These are phyloP conservation scores for Termitomyces sp. DNA, from an alignment of 768 basidiomycete species.

Conservation along the genomic window DNA sequence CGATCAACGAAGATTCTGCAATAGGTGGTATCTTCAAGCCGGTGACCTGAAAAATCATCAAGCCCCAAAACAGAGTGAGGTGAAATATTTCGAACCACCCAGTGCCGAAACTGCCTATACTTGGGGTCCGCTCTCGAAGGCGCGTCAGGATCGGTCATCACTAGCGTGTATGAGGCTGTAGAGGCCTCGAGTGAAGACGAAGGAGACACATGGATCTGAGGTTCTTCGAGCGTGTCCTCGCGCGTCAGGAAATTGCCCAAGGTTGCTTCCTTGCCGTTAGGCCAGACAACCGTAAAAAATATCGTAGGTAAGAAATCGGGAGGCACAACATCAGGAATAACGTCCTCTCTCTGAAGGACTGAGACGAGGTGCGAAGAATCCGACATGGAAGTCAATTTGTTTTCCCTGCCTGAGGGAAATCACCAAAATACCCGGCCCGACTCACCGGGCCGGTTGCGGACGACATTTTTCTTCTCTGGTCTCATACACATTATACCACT, in stretches of 20 bases:
- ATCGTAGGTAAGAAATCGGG: conserved; percentile 32
- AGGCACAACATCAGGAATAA: conserved; percentile 47
- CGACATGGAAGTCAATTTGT: neutral
- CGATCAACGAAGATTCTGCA: conserved; percentile 26
- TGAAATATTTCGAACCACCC: conserved; percentile 34
- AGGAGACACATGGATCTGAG: conserved; percentile 42
- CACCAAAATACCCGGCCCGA: neutral
- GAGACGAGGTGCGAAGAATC: conserved; percentile 21
- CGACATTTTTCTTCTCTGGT: too few relatives aligned
- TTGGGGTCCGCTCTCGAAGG: conserved; percentile 46
- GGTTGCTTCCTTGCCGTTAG: conserved; percentile 31
- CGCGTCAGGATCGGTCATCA: conserved; percentile 59
- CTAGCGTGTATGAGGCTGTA: conserved; percentile 40
- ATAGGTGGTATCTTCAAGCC: conserved; percentile 28
- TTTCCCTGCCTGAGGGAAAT: too few relatives aligned
- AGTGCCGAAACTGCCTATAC: conserved; percentile 52
- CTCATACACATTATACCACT: too few relatives aligned
- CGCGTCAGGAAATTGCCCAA: conserved; percentile 27
- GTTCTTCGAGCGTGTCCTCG: conserved; percentile 43
- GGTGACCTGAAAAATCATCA: conserved; percentile 24
- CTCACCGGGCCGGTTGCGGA: neutral
- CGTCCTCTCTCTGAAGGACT: conserved; percentile 30
- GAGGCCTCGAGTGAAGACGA: conserved; percentile 28
- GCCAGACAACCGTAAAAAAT: conserved; percentile 42
- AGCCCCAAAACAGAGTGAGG: neutral